Evolutionary conservation across 352 stramenopile species (phyloP).

Genomic region (Phytopythium sindhum): DNA sequence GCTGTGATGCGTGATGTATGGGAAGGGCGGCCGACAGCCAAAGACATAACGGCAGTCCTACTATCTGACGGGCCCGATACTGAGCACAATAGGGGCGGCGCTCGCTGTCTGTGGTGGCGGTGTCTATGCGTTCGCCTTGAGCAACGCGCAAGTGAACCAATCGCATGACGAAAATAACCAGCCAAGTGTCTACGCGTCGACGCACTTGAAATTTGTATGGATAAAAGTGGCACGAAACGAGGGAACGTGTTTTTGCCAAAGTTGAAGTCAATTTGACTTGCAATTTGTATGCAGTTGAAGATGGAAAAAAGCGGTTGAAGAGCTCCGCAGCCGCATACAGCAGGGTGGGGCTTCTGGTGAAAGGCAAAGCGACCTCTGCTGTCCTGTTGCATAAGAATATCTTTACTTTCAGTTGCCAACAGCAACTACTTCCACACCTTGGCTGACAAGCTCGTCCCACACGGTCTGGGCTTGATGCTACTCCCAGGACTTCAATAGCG

Average conservation of each 20-base stretch:
- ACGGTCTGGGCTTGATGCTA: no score
- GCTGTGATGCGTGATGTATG: background rate
- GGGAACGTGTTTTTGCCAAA: background rate
- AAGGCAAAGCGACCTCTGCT: no score
- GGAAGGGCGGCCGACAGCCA: background rate
- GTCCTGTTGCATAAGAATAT: no score
- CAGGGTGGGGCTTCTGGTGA: no score
- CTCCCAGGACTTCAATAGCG: no score
- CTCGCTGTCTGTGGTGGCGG: background rate
- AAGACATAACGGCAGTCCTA: background rate
- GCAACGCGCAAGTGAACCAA: no score
- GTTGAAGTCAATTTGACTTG: background rate
- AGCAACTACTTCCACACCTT: no score
- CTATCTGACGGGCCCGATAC: background rate
- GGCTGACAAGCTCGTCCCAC: no score
- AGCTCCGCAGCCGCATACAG: no score
- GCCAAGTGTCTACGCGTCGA: background rate
- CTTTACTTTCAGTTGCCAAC: no score
- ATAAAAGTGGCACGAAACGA: no score
- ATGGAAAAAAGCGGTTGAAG: background rate
- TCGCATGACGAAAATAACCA: background rate
- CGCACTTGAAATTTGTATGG: background rate
- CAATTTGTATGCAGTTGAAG: background rate
- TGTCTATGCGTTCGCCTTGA: background rate
- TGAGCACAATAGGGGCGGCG: no score